phyloP scores from a whole-genome alignment of 805 yeast genomes.

The Candida berthetii region DNA sequence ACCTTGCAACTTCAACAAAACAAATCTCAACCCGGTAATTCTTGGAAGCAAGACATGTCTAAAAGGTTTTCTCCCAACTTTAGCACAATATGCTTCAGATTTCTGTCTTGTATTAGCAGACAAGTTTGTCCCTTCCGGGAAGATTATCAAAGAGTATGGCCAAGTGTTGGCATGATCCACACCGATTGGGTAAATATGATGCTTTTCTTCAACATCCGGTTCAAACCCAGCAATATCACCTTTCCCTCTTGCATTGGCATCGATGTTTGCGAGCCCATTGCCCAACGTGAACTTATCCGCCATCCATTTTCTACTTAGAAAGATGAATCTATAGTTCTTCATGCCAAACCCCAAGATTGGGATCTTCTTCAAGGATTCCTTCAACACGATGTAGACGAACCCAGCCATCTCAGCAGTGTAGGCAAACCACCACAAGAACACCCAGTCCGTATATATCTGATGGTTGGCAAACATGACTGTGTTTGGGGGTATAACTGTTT shows the following conservation, averaged over 20 bases:
- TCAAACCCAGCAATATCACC: conserved; percentile 31
- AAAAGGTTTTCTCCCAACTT: conserved; percentile 40
- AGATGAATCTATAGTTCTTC: conserved; percentile 71
- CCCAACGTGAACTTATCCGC: conserved; percentile 56
- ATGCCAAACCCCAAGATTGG: conserved; percentile 87
- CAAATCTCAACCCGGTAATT: conserved; percentile 68
- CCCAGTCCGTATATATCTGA: conserved; percentile 94
- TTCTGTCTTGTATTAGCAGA: conserved; percentile 57
- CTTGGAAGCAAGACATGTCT: conserved; percentile 78
- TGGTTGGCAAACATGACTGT: conserved; percentile 80
- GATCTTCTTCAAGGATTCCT: conserved; percentile 60
- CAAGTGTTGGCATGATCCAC: conserved; percentile 25
- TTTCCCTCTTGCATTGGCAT: conserved; percentile 51
- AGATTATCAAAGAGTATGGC: conserved; percentile 69
- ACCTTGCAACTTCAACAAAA: conserved; percentile 47
- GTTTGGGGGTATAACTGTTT: conserved; percentile 34
- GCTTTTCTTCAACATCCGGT: conserved; percentile 14
- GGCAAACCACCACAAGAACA: conserved; percentile 80
- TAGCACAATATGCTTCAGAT: conserved; percentile 51
- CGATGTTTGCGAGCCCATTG: conserved; percentile 48
- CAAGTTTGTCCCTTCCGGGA: conserved; percentile 93
- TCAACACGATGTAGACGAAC: conserved; percentile 65
- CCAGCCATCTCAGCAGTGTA: conserved; percentile 64
- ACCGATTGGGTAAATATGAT: conserved; percentile 1
- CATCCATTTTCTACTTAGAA: conserved; percentile 84